A percentile compares a stretch with the other conserved stretches of the same genome.
Conservation (phyloP, 2,329 filamentous ascomycete species). For the Bimuria novae-zelandiae region DNA sequence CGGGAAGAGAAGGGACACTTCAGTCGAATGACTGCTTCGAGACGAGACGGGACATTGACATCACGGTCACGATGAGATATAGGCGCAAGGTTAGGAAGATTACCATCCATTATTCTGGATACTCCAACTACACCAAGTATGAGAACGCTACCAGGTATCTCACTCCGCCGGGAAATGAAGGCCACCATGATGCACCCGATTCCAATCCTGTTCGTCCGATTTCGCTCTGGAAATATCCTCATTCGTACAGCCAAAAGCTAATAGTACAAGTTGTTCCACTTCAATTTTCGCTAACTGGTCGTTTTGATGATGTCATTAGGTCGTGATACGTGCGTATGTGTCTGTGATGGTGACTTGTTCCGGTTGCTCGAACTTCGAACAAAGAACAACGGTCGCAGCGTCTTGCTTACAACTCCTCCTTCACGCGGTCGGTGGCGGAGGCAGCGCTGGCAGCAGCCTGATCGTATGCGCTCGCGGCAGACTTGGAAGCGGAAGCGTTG, state of each 20-base stretch:
- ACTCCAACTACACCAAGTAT: neutral
- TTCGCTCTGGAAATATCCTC: slow-evolving; percentile 7
- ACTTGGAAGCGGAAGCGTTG: slow-evolving; percentile 25
- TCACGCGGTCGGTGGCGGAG: slow-evolving; percentile 41
- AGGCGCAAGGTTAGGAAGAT: neutral
- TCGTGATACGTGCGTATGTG: slow-evolving; percentile 6
- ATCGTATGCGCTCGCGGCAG: slow-evolving; percentile 12
- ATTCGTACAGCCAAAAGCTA: slow-evolving; percentile 7
- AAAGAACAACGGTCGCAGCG: neutral
- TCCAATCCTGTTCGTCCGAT: neutral
- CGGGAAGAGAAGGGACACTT: neutral
- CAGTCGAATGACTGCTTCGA: neutral
- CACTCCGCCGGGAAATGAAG: neutral
- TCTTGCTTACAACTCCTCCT: slow-evolving; percentile 52
- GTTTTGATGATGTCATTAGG: slow-evolving; percentile 10
- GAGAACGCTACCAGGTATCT: slow-evolving; percentile 5
- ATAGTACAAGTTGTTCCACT: slow-evolving; percentile 8
- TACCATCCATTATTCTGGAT: slow-evolving; percentile 1
- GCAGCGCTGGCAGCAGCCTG: slow-evolving; percentile 16
- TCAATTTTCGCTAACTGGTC: neutral
- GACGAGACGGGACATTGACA: neutral
- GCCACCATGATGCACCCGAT: neutral
- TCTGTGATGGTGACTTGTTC: neutral
- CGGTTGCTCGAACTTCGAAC: neutral
- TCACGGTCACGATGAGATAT: neutral